Conservation (phyloP, 1,284 basidiomycete species). For the Thelephora terrestris region DNA sequence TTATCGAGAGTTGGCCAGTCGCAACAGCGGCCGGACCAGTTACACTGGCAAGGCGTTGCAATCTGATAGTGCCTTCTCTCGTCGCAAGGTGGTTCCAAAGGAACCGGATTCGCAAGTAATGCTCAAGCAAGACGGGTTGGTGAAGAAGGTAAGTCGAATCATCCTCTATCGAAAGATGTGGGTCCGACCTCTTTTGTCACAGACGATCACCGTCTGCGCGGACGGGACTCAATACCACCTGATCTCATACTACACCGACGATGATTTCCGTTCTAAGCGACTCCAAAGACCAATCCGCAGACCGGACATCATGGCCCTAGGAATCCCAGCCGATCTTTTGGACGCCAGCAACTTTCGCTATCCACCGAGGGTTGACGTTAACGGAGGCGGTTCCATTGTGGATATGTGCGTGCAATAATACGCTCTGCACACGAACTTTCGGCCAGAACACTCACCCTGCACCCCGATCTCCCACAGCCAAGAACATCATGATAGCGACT, state of each 20-base stretch:
- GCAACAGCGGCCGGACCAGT: conserved; percentile 37
- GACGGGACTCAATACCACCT: conserved; percentile 70
- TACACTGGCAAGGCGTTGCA: conserved; percentile 8
- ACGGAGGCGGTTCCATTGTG: conserved; percentile 46
- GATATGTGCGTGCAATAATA: conserved; percentile 38
- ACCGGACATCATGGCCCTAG: conserved; percentile 53
- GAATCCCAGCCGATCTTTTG: conserved; percentile 59
- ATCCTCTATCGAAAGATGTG: not conserved
- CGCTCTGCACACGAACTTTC: not conserved
- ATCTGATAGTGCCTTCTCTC: conserved; percentile 3
- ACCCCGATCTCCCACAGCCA: not conserved
- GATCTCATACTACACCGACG: conserved; percentile 72
- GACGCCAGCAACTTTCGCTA: conserved; percentile 64
- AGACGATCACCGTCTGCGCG: conserved; percentile 75
- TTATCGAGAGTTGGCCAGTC: conserved; percentile 64
- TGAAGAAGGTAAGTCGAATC: conserved; percentile 50
- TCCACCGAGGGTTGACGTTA: conserved; percentile 58
- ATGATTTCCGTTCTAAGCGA: conserved; percentile 57
- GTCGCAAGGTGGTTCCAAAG: conserved; percentile 4
- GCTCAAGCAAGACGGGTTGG: conserved; percentile 60
- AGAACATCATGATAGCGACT: not conserved
- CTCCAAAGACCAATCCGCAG: conserved; percentile 53
- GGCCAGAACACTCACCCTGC: not conserved
- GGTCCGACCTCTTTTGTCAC: conserved; percentile 11
- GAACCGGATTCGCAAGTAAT: conserved; percentile 41